Evolutionary conservation across 129 eudicot species (phyloP), one percentile per base, ranked within the genome.

Genomic region (Ambrosia trifida): DNA sequence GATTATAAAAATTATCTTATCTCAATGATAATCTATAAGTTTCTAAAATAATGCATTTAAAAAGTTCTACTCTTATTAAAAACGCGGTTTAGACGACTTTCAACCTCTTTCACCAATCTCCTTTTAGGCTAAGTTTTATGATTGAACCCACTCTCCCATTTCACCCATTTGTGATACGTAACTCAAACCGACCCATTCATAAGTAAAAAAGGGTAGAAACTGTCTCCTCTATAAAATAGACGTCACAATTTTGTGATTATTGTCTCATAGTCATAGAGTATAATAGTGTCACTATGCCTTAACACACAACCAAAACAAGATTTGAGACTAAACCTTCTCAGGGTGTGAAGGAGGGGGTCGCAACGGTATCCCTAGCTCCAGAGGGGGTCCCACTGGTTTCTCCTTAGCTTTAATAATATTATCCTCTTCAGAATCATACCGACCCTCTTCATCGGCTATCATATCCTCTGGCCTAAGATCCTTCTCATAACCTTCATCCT

Each of bases 311-410:
- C 41, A 64, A 51, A 72, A 13, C 7, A 62, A 61, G 14, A 50
- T n/a, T 24, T 59, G 54, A 72, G 68, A 46, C 44, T 36, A 74
- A 70, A 91, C 97, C 93, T 86, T 86, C 19, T 86, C 87, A 24
- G 96, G 84, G 54, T 64, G 79, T 59, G 94, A 84, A 68, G 97
- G 99, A 76, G 99, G 99, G 49, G 88, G 95, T 11, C 86, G 79
- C 73, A 95, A 72, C 33, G 99, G 99, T 74, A 95, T 83, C 79
- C 90, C 99, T 61, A 95, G 79, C 86, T 95, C 99, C 84, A 95
- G 61, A 33, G 99, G 94, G 5, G 97, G 99, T 19, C 99, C 99
- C 74, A 85, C 86, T 40, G 97, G 99, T 74, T 88, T 95, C 80
- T 95, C 99, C 78, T 88, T 95, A 3, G 70, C 54, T 85, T 77